Evolutionary conservation across 2,329 filamentous ascomycete genomes (phyloP).

Genomic region (Penicillium brevicompactum): DNA sequence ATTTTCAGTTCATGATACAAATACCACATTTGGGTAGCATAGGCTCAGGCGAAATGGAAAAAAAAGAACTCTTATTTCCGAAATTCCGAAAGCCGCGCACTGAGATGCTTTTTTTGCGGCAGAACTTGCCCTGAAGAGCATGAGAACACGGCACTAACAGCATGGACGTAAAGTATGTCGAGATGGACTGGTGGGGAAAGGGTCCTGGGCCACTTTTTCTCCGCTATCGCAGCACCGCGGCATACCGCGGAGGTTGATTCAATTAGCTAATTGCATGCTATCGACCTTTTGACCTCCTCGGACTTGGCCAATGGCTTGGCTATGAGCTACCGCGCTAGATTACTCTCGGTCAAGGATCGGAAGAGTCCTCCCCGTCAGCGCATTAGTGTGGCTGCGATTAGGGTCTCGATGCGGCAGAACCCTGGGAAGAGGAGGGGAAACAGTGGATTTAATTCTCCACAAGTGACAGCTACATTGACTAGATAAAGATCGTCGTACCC

Average conservation of each 20-base stretch:
- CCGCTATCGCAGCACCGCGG: constrained; percentile 3
- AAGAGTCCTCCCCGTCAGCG: not conserved
- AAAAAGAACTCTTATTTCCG: not conserved
- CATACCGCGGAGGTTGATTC: constrained; percentile 4
- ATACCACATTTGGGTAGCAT: constrained; percentile 1
- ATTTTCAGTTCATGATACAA: not conserved
- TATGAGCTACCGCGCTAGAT: not conserved
- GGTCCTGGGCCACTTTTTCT: not conserved
- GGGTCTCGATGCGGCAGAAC: not conserved
- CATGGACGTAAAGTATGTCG: not conserved
- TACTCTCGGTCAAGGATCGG: not conserved
- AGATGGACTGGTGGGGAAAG: not conserved
- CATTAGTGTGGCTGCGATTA: not conserved
- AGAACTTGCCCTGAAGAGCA: not conserved
- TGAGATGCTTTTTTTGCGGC: not conserved
- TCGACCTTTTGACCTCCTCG: constrained; percentile 6
- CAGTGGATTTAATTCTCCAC: constrained; percentile 4
- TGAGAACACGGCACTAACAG: too few relatives aligned
- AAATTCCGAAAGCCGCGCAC: not conserved
- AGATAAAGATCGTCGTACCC: constrained; percentile 9
- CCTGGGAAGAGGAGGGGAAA: not conserved
- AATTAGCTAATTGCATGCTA: constrained; percentile 22
- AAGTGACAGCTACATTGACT: not conserved
- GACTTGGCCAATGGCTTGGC: constrained; percentile 1
- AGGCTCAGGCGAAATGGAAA: not conserved